Evolutionary conservation across 2,329 filamentous ascomycete genomes (phyloP), one percentile per base, ranked within the genome.

Genomic region (Pseudohalonectria lignicola): DNA sequence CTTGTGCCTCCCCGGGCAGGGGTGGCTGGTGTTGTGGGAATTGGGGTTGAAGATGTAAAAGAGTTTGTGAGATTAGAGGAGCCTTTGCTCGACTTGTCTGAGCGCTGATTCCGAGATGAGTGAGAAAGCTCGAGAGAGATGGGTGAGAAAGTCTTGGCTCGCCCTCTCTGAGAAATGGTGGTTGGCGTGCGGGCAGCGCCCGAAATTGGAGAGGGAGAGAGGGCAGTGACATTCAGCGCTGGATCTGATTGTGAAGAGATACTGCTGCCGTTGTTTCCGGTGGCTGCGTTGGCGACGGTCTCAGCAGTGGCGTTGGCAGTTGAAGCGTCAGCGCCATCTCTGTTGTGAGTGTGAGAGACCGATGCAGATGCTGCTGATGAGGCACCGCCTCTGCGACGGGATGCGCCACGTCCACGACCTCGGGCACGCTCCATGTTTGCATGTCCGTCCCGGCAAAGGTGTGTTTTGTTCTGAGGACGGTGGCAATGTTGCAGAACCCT

Each of bases 41-140:
- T n/a, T 25, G 48, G 45, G 6, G 60, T 54, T 16, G 61, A 59
- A 39, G 62, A 59, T 41, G 57, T 55, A 37, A 59, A 53, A n/a
- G 56, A 48, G 41, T 56, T 53, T 31, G 59, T 54, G 35, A 59
- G 49, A 36, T 34, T 32, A 21, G 34, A 30, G 19, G 52, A 45
- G 48, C 57, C 60, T 46, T 51, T 60, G 36, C 50, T 49, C 39
- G 56, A 37, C 18, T 36, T 41, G 23, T 46, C 45, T 8, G 44
- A 17, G 21, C 42, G 42, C 37, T 39, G n/a, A 11, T 37, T 31
- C 16, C 34, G 28, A 6, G 29, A 28, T 13, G 30, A 16, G 21
- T 28, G 32, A 3, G 33, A 23, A 30, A 26, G 18, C 12, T 31
- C 34, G 31, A 30, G 26, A 31, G 26, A 36, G 20, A 21, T 12